Base-by-base conservation (phyloP, 805 yeast species). In the Pichia ethanolica region DNA sequence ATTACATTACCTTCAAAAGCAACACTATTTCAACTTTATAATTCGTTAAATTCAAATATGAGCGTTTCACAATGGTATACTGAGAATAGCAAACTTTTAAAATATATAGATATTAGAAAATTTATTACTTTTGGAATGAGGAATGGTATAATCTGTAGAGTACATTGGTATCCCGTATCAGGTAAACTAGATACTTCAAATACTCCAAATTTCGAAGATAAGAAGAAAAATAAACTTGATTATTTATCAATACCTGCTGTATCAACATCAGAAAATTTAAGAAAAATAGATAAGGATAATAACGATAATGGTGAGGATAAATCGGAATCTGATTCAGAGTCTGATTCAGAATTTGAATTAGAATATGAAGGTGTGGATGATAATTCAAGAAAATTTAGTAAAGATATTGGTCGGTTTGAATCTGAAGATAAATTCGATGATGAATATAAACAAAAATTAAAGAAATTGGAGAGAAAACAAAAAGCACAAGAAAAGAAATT, bases 91-190 rank as follows among this genome's bases (percentile, higher is more conserved):
- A 75, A 76, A 43, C 66, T 69, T 4, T 68, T 93, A 14, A 64
- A 69, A 30, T 75, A 81, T 54, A 79, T 95, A 39, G 99, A 93
- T 64, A 71, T 93, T 4, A 73, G 98, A 54, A 70, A 95, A 48
- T 87, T 93, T 57, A 71, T 93, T 25, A 80, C 89, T 20, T 93
- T 90, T 71, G 99, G 99, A 1, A 75, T 88, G 3, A 70, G 88
- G 27, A 77, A 89, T 53, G 89, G 95, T 0, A 59, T 93, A 6
- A 83, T 95, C 8, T 89, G 89, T 62, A 69, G 97, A 46, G 86
- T 89, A 1, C 77, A 85, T 48, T 71, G 89, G 25, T 87, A 79
- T 60, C 97, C 98, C 0, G 68, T 87, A 1, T 64, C 79, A 46
- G 70, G 65, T 35, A 63, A 67, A 41, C 59, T 74, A 12, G 65